Evolutionary conservation across 306 rosid genomes (phyloP).

Genomic region (Sicyos baderoa): DNA sequence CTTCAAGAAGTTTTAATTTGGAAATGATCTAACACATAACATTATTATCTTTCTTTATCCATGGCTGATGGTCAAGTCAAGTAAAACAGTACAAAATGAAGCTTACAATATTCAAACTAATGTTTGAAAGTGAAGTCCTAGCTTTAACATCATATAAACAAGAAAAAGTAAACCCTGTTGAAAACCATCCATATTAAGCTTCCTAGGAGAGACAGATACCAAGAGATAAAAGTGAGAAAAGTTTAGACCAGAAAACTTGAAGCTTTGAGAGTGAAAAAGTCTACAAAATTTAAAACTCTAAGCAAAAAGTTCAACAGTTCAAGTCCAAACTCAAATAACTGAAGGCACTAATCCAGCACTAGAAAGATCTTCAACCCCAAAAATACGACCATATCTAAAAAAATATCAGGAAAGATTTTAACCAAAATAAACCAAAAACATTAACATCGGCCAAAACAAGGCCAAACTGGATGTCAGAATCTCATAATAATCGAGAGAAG

Average conservation of each 20-base stretch:
- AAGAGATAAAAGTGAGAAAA: neutral
- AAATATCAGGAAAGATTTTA: too few species aligned
- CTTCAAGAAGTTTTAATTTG: neutral
- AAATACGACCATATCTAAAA: neutral
- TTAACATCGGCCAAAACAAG: too few species aligned
- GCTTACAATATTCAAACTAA: neutral
- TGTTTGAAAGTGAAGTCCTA: slow-evolving; percentile 2
- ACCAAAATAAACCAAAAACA: too few species aligned
- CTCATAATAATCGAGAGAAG: too few species aligned
- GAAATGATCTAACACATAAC: neutral
- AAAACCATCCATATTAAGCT: neutral
- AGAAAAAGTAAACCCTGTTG: neutral
- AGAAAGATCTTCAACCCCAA: neutral
- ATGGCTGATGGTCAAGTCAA: neutral
- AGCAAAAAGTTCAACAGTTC: neutral
- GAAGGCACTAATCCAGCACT: neutral
- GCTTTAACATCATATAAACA: neutral
- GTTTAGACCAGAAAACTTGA: neutral
- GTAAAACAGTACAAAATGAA: neutral
- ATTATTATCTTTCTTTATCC: neutral
- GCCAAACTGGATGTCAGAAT: too few species aligned
- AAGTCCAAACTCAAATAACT: neutral
- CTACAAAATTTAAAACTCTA: neutral
- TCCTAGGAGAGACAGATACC: slow-evolving; percentile 1
- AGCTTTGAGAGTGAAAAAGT: neutral